Percentiles rank a stretch among this genome's conserved stretches.
Conservation (phyloP, 345 rosid genomes). For the Brassica napus region DNA sequence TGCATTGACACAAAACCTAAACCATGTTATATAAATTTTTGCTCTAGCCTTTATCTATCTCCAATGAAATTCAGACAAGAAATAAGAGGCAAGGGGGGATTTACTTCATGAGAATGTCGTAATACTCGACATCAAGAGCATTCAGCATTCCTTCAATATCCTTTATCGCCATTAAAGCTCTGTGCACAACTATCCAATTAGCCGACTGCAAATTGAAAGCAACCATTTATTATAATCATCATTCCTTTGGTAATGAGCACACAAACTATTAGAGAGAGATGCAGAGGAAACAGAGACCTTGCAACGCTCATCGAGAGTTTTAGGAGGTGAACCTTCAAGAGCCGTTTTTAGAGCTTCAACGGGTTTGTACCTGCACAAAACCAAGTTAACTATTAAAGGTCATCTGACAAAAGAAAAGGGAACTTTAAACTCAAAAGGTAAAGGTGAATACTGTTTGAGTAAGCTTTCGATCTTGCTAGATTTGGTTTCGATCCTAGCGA, state of each 20-base stretch:
- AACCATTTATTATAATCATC: not conserved
- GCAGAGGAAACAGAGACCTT: conserved; percentile 52
- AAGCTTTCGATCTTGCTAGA: conserved; percentile 87
- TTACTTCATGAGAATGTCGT: conserved; percentile 94
- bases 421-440: not conserved
- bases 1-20: not conserved
- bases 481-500: conserved; percentile 85
- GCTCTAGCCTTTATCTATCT: not conserved
- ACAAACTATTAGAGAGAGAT: not conserved
- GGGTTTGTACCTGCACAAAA: conserved; percentile 39
- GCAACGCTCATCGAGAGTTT: conserved; percentile 85
- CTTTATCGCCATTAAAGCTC: conserved; percentile 90
- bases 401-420: conserved; percentile 12
- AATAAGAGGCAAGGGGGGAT: conserved; percentile 11
- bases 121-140: conserved; percentile 86
- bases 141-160: conserved; percentile 80
- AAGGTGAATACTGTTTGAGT: conserved; percentile 63
- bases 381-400: not conserved
- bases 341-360: conserved; percentile 91
- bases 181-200: conserved; percentile 86
- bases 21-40: not conserved
- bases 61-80: not conserved
- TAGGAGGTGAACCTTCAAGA: conserved; percentile 88
- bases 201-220: conserved; percentile 56
- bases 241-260: not conserved